A percentile compares a stretch with the other conserved stretches of the same genome.
Conservation (phyloP, 805 yeast genomes). For the Wickerhamomyces subpelliculosus region DNA sequence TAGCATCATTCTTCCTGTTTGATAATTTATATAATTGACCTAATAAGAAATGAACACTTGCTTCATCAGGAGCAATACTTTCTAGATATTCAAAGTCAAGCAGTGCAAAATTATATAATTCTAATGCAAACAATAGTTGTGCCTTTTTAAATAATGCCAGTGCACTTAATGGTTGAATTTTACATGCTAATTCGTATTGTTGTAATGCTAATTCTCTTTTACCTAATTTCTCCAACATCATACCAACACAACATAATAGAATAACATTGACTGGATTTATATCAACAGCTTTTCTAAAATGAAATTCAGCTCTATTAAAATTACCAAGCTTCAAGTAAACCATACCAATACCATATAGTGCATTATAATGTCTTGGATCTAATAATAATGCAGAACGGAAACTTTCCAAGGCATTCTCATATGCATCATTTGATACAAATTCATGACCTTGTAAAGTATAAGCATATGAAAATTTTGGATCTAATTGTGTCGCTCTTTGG, state of each 20-base stretch:
- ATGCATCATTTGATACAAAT: conserved; percentile 78
- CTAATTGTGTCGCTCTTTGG: conserved; percentile 64
- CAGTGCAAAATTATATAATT: conserved; percentile 65
- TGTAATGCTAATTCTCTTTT: conserved; percentile 65
- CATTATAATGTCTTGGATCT: conserved; percentile 85
- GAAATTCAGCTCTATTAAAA: conserved; percentile 73
- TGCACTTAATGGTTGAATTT: conserved; percentile 79
- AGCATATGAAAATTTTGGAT: conserved; percentile 74
- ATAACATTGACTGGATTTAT: conserved; percentile 90
- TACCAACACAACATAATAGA: conserved; percentile 87
- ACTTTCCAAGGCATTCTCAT: conserved; percentile 79
- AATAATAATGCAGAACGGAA: conserved; percentile 72
- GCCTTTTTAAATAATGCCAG: conserved; percentile 87
- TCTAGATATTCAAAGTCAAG: conserved; percentile 66
- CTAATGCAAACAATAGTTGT: conserved; percentile 66
- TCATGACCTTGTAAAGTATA: conserved; percentile 94
- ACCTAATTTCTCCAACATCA: conserved; percentile 76
- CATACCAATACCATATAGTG: conserved; percentile 94
- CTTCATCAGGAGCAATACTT: conserved; percentile 87
- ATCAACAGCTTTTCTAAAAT: conserved; percentile 78
- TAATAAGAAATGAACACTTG: conserved; percentile 81
- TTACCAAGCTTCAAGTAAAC: conserved; percentile 84
- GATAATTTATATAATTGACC: conserved; percentile 81
- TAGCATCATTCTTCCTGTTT: conserved; percentile 68
- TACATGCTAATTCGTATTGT: conserved; percentile 78